These are phyloP conservation scores for Paracoccidioides lutzii DNA, from an alignment of 2,329 filamentous ascomycete genomes.

Conservation along the genomic window DNA sequence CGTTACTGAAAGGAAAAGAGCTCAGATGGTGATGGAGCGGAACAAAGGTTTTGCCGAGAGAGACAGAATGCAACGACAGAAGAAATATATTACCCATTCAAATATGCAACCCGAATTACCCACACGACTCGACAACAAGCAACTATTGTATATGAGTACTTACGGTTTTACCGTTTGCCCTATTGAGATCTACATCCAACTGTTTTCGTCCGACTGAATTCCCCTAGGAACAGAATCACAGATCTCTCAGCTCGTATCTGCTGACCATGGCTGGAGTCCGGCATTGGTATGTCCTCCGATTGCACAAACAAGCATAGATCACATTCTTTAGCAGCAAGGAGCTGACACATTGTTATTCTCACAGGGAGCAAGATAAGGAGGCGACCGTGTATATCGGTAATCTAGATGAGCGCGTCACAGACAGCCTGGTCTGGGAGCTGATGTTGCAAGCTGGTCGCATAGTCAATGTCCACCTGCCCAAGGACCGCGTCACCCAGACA, in stretches of 20 bases:
- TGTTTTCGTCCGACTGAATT: neutral
- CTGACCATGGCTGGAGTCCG: constrained; percentile 52
- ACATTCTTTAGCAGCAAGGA: constrained; percentile 1
- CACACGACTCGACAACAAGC: neutral
- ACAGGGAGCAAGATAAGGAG: constrained; percentile 93
- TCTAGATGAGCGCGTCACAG: constrained; percentile 88
- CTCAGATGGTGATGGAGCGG: neutral
- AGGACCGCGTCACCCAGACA: constrained; percentile 90
- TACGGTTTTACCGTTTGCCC: neutral
- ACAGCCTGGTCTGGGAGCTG: constrained; percentile 87
- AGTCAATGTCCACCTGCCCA: constrained; percentile 94
- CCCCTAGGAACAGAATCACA: neutral
- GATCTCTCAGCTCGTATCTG: neutral
- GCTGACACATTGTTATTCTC: constrained; percentile 13
- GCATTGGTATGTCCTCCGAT: constrained; percentile 50
- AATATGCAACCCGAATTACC: too few relatives aligned
- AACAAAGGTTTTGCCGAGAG: neutral
- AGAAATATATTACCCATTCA: too few relatives aligned
- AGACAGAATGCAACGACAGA: too few relatives aligned
- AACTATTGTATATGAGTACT: too few relatives aligned
- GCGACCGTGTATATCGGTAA: constrained; percentile 97
- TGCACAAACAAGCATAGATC: too few relatives aligned
- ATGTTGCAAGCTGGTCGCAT: constrained; percentile 97
- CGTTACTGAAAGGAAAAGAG: too few relatives aligned
- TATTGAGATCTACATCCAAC: too few relatives aligned